Conservation (phyloP, 805 yeast species). For the Jamesozyma piceae region DNA sequence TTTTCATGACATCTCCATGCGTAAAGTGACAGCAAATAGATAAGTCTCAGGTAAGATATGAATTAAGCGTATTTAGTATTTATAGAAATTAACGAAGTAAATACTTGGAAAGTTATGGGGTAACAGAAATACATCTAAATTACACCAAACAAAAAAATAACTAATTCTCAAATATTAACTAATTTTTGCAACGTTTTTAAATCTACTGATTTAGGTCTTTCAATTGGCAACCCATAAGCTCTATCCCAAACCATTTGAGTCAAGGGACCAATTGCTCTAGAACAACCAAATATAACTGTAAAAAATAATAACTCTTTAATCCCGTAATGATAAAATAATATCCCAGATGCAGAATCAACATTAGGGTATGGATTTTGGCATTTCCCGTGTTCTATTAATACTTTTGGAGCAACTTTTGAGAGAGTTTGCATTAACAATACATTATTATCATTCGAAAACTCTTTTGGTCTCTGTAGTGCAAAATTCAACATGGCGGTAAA, state of each 20-base stretch:
- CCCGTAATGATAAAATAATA: constrained; percentile 72
- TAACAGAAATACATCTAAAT: no score
- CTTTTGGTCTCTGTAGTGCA: constrained; percentile 42
- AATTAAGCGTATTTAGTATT: no score
- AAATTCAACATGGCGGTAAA: constrained; percentile 66
- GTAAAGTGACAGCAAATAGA: no score
- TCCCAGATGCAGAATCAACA: constrained; percentile 75
- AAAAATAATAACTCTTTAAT: constrained; percentile 62
- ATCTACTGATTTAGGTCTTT: constrained; percentile 54
- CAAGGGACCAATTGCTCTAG: constrained; percentile 71
- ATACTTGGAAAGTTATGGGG: no score
- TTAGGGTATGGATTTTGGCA: constrained; percentile 82
- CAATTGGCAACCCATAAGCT: constrained; percentile 67
- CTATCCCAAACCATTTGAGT: constrained; percentile 76
- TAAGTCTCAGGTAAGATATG: no score
- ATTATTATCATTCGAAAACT: constrained; percentile 53
- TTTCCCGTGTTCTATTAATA: constrained; percentile 69
- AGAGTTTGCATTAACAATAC: constrained; percentile 59
- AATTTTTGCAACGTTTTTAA: constrained; percentile 13
- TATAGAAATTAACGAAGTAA: no score
- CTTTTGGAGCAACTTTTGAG: constrained; percentile 65
- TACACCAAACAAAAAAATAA: no score
- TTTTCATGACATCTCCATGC: no score
- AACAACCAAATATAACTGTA: constrained; percentile 76
- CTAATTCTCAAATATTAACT: no score